Evolutionary conservation across 2,329 filamentous ascomycete genomes (phyloP).

Genomic region (Cercospora sp.): DNA sequence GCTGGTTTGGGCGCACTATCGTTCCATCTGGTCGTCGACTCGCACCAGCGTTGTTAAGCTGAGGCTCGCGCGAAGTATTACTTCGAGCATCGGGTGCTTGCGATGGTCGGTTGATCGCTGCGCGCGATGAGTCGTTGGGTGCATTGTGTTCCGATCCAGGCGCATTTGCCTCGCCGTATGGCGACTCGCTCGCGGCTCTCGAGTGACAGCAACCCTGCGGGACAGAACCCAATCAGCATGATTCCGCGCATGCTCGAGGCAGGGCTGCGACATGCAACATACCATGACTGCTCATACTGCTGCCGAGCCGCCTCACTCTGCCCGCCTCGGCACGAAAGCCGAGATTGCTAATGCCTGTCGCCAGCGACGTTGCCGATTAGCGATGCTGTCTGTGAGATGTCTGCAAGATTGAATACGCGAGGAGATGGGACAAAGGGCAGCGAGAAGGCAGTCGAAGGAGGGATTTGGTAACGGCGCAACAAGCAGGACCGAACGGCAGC

Average conservation of each 20-base stretch:
- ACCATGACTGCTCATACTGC: constrained; percentile 6
- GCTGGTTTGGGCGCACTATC: constrained; percentile 31
- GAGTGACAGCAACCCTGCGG: constrained; percentile 23
- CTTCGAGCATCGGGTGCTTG: constrained; percentile 4
- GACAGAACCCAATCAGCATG: constrained; percentile 11
- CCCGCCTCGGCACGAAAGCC: not conserved
- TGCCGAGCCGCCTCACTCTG: not conserved
- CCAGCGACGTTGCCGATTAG: not conserved
- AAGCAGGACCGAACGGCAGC: not conserved
- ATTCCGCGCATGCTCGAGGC: not conserved
- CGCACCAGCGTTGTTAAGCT: constrained; percentile 1
- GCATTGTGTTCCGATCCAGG: not conserved
- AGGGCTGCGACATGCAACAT: not conserved
- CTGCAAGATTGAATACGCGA: not conserved
- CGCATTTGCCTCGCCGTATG: not conserved
- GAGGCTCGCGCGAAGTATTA: not conserved
- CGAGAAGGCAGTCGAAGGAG: not conserved
- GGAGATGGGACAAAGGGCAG: not conserved
- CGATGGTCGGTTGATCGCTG: constrained; percentile 5
- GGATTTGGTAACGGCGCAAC: not conserved
- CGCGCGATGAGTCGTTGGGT: constrained; percentile 16
- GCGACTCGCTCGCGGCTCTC: constrained; percentile 12
- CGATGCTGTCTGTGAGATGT: constrained; percentile 3
- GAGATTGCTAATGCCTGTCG: not conserved
- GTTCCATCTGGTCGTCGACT: constrained; percentile 10